A percentile compares a stretch with the other conserved stretches of the same genome.
Evolutionary conservation across 2,329 filamentous ascomycete species (phyloP).

Genomic region (Cyphellophora europaea): DNA sequence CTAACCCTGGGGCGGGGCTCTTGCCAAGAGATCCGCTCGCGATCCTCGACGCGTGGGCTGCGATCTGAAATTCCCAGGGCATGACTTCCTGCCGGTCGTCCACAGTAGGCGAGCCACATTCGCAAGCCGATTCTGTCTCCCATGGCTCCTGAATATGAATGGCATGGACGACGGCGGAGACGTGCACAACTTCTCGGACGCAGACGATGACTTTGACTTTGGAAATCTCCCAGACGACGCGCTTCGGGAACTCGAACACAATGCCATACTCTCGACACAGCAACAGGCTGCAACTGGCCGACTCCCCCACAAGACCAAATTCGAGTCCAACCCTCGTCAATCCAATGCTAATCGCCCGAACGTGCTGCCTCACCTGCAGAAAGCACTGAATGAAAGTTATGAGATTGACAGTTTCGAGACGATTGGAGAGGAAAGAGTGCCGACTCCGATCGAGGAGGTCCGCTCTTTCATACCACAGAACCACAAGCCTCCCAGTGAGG

Average conservation of each 20-base stretch:
- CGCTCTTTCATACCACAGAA: conserved; percentile 8
- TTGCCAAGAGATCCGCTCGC: too few species aligned
- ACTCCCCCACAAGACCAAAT: conserved; percentile 4
- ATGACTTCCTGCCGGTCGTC: too few species aligned
- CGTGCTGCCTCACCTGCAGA: conserved; percentile 2
- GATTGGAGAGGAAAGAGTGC: conserved; percentile 27
- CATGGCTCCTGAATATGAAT: conserved; percentile 20
- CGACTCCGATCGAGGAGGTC: conserved; percentile 19
- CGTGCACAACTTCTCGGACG: conserved; percentile 33
- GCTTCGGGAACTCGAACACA: conserved; percentile 34
- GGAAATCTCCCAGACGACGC: conserved; percentile 34
- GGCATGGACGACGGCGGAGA: conserved; percentile 38
- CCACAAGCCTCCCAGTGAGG: conserved; percentile 10
- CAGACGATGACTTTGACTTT: conserved; percentile 38
- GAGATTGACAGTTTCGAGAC: conserved; percentile 31
- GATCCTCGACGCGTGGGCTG: too few species aligned
- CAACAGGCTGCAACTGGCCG: conserved; percentile 11
- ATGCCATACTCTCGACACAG: conserved; percentile 35
- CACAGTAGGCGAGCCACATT: too few species aligned
- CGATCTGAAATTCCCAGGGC: too few species aligned
- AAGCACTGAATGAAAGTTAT: conserved; percentile 20
- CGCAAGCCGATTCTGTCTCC: too few species aligned
- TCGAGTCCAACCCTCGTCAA: conserved; percentile 6
- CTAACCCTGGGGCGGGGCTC: too few species aligned
- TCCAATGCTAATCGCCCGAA: conserved; percentile 9